Percentiles rank a stretch among this genome's conserved stretches.
Conservation (phyloP, 1,284 basidiomycete species). For the Taiwanofungus camphoratus region DNA sequence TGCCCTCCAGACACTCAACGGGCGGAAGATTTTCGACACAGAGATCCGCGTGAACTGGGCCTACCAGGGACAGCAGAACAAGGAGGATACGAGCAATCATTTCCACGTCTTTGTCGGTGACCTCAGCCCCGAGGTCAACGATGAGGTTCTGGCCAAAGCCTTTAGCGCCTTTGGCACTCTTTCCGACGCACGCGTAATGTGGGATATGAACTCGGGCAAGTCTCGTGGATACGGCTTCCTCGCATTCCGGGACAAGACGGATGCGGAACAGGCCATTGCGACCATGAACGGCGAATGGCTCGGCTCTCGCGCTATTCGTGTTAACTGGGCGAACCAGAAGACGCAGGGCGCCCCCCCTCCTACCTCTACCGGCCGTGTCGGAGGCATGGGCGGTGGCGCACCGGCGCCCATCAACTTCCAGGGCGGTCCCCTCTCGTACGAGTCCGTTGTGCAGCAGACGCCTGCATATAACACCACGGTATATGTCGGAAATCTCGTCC, state of each 20-base stretch:
- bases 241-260: constrained; percentile 92
- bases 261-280: constrained; percentile 96
- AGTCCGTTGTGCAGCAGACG: constrained; percentile 83
- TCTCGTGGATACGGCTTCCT: constrained; percentile 93
- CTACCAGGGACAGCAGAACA: constrained; percentile 93
- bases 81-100: constrained; percentile 94
- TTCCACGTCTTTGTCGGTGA: constrained; percentile 99
- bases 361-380: constrained; percentile 37
- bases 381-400: constrained; percentile 52
- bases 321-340: constrained; percentile 99
- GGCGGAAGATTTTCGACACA: constrained; percentile 96
- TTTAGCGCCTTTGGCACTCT: constrained; percentile 93
- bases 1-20: constrained; percentile 93
- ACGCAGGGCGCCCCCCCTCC: constrained; percentile 59
- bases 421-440: constrained; percentile 83
- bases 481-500: constrained; percentile 97
- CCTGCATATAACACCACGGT: constrained; percentile 92
- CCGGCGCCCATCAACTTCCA: constrained; percentile 82
- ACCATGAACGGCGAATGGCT: constrained; percentile 99
- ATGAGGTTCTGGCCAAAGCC: constrained; percentile 93
- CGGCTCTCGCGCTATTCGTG: constrained; percentile 93
- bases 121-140: constrained; percentile 95
- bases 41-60: constrained; percentile 98
- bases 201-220: constrained; percentile 99
- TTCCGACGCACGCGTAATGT: constrained; percentile 98